phyloP scores from a whole-genome alignment of 129 eudicot genomes.

The Calendula officinalis region DNA sequence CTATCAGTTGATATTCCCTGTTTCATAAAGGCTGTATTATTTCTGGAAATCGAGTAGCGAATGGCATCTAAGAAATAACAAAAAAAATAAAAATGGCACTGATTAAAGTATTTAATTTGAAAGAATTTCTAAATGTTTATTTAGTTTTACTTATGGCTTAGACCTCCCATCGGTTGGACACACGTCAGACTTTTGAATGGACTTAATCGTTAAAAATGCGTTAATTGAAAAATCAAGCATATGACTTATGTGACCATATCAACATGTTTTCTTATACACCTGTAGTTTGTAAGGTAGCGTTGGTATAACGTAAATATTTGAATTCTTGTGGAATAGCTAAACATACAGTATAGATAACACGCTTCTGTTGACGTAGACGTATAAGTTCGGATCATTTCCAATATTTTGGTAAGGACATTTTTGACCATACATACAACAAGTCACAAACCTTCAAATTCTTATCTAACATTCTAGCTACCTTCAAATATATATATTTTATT shows the following conservation, averaged over 20 bases:
- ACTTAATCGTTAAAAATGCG: neutral
- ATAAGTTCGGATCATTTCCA: slow-evolving; percentile 9
- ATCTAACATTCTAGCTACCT: slow-evolving; percentile 20
- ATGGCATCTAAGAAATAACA: neutral
- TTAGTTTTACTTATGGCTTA: too few relatives aligned
- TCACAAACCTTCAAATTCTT: slow-evolving; percentile 28
- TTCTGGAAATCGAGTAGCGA: neutral
- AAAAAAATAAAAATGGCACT: neutral
- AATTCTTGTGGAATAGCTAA: neutral
- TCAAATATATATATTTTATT: neutral
- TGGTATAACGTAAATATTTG: slow-evolving; percentile 4
- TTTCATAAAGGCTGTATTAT: neutral
- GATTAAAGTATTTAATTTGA: neutral
- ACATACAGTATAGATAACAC: slow-evolving; percentile 23
- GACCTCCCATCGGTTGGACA: slow-evolving; percentile 18
- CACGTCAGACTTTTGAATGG: neutral
- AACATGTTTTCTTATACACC: slow-evolving; percentile 20
- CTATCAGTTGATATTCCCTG: slow-evolving; percentile 99
- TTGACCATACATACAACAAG: slow-evolving; percentile 17
- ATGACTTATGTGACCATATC: slow-evolving; percentile 11
- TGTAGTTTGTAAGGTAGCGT: slow-evolving; percentile 27
- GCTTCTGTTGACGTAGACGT: slow-evolving; percentile 25
- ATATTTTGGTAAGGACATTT: slow-evolving; percentile 31
- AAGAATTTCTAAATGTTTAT: neutral
- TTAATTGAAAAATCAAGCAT: neutral